These are phyloP conservation scores for Myxozyma mucilagina DNA, from an alignment of 805 yeast genomes.

Conservation along the genomic window DNA sequence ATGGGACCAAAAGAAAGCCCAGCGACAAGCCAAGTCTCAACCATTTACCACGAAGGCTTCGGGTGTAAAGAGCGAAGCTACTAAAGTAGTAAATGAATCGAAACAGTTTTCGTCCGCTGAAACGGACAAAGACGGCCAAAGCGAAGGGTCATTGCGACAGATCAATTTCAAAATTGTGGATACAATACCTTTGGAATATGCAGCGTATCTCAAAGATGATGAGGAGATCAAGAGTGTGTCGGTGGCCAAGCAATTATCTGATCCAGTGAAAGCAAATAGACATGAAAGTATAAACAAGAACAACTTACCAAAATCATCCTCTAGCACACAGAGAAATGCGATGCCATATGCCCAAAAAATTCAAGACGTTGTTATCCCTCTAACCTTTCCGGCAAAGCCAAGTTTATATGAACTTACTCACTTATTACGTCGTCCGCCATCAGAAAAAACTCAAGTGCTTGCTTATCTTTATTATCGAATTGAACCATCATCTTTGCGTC, in stretches of 20 bases:
- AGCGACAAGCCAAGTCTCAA: not conserved
- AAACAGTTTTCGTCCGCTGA: too few relatives aligned
- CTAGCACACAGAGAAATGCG: not conserved
- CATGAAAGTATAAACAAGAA: not conserved
- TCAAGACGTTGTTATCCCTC: slow-evolving; percentile 4
- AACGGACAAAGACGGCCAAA: too few relatives aligned
- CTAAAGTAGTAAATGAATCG: not conserved
- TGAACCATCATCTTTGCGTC: not conserved
- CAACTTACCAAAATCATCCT: not conserved
- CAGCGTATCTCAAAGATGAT: not conserved
- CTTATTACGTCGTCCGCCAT: slow-evolving; percentile 20
- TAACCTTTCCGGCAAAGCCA: slow-evolving; percentile 2
- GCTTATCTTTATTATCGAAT: slow-evolving; percentile 10
- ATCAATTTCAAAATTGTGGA: not conserved
- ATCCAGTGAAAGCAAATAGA: too few relatives aligned
- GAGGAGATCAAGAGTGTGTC: not conserved
- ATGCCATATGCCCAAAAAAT: not conserved
- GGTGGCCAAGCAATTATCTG: too few relatives aligned
- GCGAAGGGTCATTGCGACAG: not conserved
- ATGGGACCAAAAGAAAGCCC: slow-evolving; percentile 19
- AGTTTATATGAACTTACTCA: slow-evolving; percentile 21
- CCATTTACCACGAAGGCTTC: not conserved
- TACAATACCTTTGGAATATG: not conserved
- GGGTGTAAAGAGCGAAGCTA: not conserved
- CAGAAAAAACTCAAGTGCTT: slow-evolving; percentile 13